Percentiles rank a stretch among this genome's conserved stretches.
Conservation (phyloP, 257 asterid genomes). For the Ligustrum vulgare region DNA sequence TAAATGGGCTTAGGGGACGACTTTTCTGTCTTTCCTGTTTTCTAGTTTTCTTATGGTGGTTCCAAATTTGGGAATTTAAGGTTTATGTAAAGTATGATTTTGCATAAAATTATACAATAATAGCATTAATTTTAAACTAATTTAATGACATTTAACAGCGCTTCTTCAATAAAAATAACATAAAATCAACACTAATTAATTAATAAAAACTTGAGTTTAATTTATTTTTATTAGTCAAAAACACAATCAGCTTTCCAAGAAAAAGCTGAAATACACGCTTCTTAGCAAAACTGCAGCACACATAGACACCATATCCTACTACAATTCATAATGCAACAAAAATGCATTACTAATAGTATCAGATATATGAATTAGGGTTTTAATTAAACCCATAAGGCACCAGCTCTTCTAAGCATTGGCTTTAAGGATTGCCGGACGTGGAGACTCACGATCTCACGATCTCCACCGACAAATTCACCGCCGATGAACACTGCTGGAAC, state of each 20-base stretch:
- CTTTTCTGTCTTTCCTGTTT: too few species aligned
- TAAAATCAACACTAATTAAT: not conserved
- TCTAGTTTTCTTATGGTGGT: too few species aligned
- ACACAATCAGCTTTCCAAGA: not conserved
- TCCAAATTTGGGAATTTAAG: too few species aligned
- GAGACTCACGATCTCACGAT: slow-evolving; percentile 11
- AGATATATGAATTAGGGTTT: not conserved
- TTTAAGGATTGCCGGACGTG: slow-evolving; percentile 1
- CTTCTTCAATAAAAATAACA: not conserved
- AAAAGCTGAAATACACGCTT: not conserved
- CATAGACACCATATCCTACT: not conserved
- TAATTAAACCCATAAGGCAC: slow-evolving; percentile 11
- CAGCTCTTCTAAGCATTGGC: slow-evolving; percentile 12
- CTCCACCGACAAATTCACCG: not conserved
- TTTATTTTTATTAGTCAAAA: too few species aligned
- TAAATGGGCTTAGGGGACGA: too few species aligned
- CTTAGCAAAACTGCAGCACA: not conserved
- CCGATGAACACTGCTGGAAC: not conserved
- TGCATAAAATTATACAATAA: too few species aligned
- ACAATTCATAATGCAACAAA: not conserved
- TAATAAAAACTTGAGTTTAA: not conserved
- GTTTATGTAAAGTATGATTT: too few species aligned
- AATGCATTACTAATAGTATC: not conserved
- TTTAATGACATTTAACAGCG: not conserved
- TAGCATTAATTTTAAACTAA: not conserved